Evolutionary conservation across 352 stramenopile species (phyloP), one percentile per base, ranked within the genome.

Genomic region (Globisporangium viniferum): DNA sequence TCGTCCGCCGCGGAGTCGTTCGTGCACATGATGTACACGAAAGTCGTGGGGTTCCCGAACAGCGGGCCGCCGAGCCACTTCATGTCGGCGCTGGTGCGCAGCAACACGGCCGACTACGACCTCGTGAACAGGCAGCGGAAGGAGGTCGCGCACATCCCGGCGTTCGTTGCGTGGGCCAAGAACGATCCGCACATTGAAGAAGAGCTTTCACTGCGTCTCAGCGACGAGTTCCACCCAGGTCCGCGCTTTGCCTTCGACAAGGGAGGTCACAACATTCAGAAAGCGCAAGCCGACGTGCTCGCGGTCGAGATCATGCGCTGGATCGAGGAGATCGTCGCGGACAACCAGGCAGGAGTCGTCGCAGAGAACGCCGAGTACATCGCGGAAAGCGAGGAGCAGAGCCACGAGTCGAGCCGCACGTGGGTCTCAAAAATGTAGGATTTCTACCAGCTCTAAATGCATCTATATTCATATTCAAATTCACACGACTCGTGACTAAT

Each of bases 161-260:
- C 78, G 44, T 76, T 89, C 59, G 57, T 85, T 8, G 69, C 76
- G 9, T 86, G 73, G 71, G 70, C 78, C 12, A 70, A 67, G 41
- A 77, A 94, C 58, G 84, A 94, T 62, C 68, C 65, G 5, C 75
- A 91, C 24, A 89, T 94, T 49, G 77, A 91, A 61, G 73, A 86
- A 48, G 72, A 81, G n/a, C 78, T 92, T 44, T 82, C 79, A 15
- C 67, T 69, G 18, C 68, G 77, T 12, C 60, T 77, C 36, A 79
- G 82, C 22, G 72, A 86, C 36, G 62, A 72, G n/a, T 73, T 70
- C 18, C 53, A 51, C 24, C 22, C 68, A 27, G 75, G 75, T 1
- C 72, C 76, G 15, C 78, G 74, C 36, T 64, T 86, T 33, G 62
- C 71, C n/a, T 87, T 85, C 44, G 59, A 68, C 10, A 61, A 41